phyloP scores from a whole-genome alignment of 2,329 filamentous ascomycete genomes.

The Scortechinia acanthostroma region DNA sequence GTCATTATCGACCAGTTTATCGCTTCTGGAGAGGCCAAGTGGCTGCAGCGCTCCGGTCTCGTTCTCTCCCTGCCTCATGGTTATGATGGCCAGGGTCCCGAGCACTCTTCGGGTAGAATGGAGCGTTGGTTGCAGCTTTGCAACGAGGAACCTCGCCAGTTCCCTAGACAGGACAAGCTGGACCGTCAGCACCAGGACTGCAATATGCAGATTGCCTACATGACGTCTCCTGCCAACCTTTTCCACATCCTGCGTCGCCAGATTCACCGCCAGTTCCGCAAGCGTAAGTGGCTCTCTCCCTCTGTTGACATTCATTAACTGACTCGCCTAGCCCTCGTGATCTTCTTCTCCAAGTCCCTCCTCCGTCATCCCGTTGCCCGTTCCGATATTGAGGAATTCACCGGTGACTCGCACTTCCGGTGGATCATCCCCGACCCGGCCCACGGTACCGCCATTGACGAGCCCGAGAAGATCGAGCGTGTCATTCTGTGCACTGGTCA shows the following conservation, averaged over 20 bases:
- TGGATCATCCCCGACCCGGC: constrained; percentile 2
- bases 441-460: constrained; percentile 2
- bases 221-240: neutral
- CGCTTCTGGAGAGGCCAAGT: neutral
- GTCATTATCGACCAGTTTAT: constrained; percentile 1
- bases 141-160: neutral
- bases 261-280: constrained; percentile 3
- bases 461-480: constrained; percentile 3
- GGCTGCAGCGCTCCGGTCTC: constrained; percentile 2
- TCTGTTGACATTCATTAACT: neutral
- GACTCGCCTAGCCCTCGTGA: neutral
- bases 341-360: constrained; percentile 2
- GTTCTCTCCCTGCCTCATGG: constrained; percentile 1
- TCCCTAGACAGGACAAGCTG: neutral
- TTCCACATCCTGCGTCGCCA: constrained; percentile 3
- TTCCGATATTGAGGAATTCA: neutral
- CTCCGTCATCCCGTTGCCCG: constrained; percentile 1
- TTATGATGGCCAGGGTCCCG: constrained; percentile 2
- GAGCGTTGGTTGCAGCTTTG: constrained; percentile 2
- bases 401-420: constrained; percentile 1
- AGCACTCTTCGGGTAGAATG: constrained; percentile 2
- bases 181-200: constrained; percentile 3
- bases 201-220: constrained; percentile 3
- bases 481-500: constrained; percentile 2
- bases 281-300: neutral